Conservation (phyloP, 2,329 filamentous ascomycete genomes). For the Chaetomiaceae sp. region DNA sequence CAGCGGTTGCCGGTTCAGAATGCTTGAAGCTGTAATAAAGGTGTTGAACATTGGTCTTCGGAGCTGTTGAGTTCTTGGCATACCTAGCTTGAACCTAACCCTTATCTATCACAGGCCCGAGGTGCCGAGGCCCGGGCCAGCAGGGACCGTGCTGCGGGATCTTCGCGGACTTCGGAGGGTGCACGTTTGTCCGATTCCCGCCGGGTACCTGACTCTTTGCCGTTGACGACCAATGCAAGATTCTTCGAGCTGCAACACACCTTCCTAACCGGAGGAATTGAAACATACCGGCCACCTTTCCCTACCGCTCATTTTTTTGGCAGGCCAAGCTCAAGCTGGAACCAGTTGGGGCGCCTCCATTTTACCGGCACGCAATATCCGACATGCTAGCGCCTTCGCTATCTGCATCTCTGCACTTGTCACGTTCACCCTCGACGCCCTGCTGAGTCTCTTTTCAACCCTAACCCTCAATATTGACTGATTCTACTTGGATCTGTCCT, state of each 20-base stretch:
- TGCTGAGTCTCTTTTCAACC: too few species aligned
- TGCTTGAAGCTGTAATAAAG: too few species aligned
- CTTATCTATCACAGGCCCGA: too few species aligned
- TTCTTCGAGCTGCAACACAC: neutral
- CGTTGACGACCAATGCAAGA: neutral
- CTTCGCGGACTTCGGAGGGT: conserved; percentile 9
- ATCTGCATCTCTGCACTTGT: neutral
- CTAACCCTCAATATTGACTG: conserved; percentile 19
- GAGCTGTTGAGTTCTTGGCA: too few species aligned
- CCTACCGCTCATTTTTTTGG: neutral
- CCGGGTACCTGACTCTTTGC: too few species aligned
- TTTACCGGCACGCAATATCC: neutral
- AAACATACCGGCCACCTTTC: neutral
- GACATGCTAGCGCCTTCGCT: neutral
- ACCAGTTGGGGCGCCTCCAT: neutral
- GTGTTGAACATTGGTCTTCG: too few species aligned
- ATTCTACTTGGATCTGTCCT: too few species aligned
- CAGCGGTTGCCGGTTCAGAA: too few species aligned
- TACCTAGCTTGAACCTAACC: too few species aligned
- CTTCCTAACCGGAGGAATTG: neutral
- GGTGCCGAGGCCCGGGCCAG: too few species aligned
- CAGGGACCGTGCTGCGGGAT: too few species aligned
- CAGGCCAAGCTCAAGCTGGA: neutral
- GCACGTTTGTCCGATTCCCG: conserved; percentile 11
- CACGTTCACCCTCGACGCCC: neutral